Evolutionary conservation across 208 protist species (phyloP).

Genomic region (Crithidia acanthocephali): DNA sequence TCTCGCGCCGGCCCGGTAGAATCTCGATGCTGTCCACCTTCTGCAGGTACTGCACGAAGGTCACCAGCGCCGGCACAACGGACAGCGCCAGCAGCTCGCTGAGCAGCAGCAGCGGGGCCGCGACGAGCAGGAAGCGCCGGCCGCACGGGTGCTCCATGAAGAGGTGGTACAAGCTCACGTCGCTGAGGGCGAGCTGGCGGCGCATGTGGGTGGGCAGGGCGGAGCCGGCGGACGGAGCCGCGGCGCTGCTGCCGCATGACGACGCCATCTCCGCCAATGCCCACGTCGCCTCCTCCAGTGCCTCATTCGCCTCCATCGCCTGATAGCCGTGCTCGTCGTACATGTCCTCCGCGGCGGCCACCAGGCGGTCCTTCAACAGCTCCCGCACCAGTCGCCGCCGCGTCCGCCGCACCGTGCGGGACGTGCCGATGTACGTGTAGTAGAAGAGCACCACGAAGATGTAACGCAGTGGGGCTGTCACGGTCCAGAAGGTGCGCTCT

Average conservation of each 20-base stretch:
- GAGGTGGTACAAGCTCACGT: slow-evolving; percentile 59
- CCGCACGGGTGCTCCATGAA: slow-evolving; percentile 69
- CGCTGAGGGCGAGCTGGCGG: slow-evolving; percentile 40
- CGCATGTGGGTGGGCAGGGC: slow-evolving; percentile 48
- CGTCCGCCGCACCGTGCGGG: slow-evolving; percentile 46
- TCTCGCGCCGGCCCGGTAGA: slow-evolving; percentile 16
- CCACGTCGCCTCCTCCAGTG: slow-evolving; percentile 34
- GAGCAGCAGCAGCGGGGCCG: slow-evolving; percentile 53
- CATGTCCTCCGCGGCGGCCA: slow-evolving; percentile 25
- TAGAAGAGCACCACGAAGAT: slow-evolving; percentile 47
- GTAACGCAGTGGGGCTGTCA: slow-evolving; percentile 42
- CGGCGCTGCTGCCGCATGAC: slow-evolving; percentile 35
- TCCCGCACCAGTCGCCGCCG: slow-evolving; percentile 45
- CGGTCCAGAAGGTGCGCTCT: slow-evolving; percentile 35
- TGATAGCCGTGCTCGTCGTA: slow-evolving; percentile 27
- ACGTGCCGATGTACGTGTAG: slow-evolving; percentile 50
- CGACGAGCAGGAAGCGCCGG: slow-evolving; percentile 52
- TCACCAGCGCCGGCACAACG: slow-evolving; percentile 39
- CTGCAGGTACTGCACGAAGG: slow-evolving; percentile 28
- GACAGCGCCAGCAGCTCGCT: slow-evolving; percentile 44
- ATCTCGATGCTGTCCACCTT: slow-evolving; percentile 12
- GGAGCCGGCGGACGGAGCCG: slow-evolving; percentile 39
- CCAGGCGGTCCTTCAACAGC: slow-evolving; percentile 51
- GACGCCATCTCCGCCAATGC: slow-evolving; percentile 41
- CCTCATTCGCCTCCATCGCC: slow-evolving; percentile 35